A percentile compares a stretch with the other conserved stretches of the same genome.
Evolutionary conservation across 768 basidiomycete species (phyloP).

Genomic region (Collybia nuda): DNA sequence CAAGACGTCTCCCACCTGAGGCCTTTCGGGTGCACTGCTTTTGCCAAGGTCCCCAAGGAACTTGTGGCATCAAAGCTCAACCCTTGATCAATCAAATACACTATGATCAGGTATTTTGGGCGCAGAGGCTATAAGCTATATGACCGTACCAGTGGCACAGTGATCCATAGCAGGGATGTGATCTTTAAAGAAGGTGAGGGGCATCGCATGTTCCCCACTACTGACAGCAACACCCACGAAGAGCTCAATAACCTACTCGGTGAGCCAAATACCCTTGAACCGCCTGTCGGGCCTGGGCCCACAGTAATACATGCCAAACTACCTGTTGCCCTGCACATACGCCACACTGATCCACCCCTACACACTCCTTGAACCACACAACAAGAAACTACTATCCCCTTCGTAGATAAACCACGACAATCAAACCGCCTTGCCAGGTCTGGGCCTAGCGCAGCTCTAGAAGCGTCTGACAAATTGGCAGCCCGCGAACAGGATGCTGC

Average conservation of each 20-base stretch:
- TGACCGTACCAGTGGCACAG: constrained; percentile 1
- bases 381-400: no score
- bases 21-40: constrained; percentile 22
- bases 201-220: constrained; percentile 19
- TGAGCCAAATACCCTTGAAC: no score
- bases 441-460: neutral
- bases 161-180: constrained; percentile 16
- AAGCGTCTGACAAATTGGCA: neutral
- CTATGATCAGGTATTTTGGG: constrained; percentile 18
- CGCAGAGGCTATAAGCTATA: constrained; percentile 13
- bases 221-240: neutral
- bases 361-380: neutral
- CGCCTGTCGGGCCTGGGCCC: neutral
- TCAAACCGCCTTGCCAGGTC: neutral
- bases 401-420: neutral
- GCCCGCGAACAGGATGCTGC: neutral
- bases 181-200: constrained; percentile 19
- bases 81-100: constrained; percentile 12
- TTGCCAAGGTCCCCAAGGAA: constrained; percentile 23
- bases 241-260: no score
- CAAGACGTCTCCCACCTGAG: constrained; percentile 21
- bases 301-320: neutral
- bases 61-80: constrained; percentile 13
- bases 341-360: constrained; percentile 1
- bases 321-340: neutral